Conservation (phyloP, 2,329 filamentous ascomycete species). For the Ilyonectria robusta region DNA sequence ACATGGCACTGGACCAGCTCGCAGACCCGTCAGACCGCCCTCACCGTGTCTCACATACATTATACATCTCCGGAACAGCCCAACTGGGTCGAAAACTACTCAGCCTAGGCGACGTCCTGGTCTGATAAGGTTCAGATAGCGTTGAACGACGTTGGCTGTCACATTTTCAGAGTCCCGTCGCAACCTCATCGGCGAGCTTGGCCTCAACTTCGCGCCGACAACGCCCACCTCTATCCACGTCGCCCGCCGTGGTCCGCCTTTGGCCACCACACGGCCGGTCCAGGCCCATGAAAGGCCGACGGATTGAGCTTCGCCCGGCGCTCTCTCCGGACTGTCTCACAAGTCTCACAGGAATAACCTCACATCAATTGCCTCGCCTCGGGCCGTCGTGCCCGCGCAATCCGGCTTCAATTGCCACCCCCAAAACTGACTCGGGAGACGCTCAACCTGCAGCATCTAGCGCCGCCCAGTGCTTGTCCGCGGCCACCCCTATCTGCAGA, state of each 20-base stretch:
- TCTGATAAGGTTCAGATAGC: conserved; percentile 24
- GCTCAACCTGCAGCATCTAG: conserved; percentile 32
- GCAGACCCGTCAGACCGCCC: neutral
- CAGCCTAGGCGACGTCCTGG: conserved; percentile 1
- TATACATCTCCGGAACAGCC: conserved; percentile 5
- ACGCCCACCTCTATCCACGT: conserved; percentile 22
- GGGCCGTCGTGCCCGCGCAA: conserved; percentile 29
- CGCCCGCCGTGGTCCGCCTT: neutral
- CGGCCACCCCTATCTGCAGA: conserved; percentile 7
- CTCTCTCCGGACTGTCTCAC: neutral
- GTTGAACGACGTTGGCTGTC: conserved; percentile 21
- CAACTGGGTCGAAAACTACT: neutral
- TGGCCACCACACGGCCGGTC: conserved; percentile 7
- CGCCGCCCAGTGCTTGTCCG: conserved; percentile 19
- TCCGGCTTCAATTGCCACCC: conserved; percentile 27
- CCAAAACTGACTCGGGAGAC: conserved; percentile 37
- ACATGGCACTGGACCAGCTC: conserved; percentile 1
- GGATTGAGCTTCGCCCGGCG: conserved; percentile 23
- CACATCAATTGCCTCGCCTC: conserved; percentile 2
- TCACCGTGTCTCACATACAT: neutral
- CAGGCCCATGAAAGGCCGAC: conserved; percentile 7
- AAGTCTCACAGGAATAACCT: neutral
- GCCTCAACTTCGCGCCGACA: conserved; percentile 39
- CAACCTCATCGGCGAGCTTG: conserved; percentile 31
- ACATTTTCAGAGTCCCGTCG: conserved; percentile 15